Evolutionary conservation across 2,329 filamentous ascomycete genomes (phyloP).

Genomic region (Pseudogymnoascus sp.): DNA sequence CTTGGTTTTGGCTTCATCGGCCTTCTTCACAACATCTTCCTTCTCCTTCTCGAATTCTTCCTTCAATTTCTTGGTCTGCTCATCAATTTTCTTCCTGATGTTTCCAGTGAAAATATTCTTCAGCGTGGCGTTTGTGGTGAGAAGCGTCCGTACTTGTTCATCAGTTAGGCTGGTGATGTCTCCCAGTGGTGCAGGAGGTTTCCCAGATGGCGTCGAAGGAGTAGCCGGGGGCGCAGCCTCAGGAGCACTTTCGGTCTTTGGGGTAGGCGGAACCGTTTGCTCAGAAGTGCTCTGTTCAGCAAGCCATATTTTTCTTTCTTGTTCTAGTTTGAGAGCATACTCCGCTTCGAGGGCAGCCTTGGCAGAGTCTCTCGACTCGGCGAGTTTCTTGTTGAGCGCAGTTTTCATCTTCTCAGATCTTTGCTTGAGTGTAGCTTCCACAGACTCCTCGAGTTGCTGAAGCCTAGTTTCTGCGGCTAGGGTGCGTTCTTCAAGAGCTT

Average conservation of each 20-base stretch:
- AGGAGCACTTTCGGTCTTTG: slow-evolving; percentile 12
- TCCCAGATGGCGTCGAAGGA: slow-evolving; percentile 19
- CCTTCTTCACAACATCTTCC: slow-evolving; percentile 41
- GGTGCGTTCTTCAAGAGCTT: slow-evolving; percentile 53
- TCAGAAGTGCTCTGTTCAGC: slow-evolving; percentile 36
- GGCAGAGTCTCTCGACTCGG: slow-evolving; percentile 41
- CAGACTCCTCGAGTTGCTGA: slow-evolving; percentile 49
- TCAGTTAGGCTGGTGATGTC: slow-evolving; percentile 39
- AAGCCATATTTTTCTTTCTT: slow-evolving; percentile 54
- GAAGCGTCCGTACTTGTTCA: slow-evolving; percentile 44
- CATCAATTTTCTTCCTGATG: slow-evolving; percentile 61
- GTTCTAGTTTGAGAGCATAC: slow-evolving; percentile 45
- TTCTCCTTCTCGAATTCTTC: slow-evolving; percentile 39
- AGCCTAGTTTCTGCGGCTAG: slow-evolving; percentile 52
- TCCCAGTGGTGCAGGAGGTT: slow-evolving; percentile 9
- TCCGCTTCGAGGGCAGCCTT: slow-evolving; percentile 44
- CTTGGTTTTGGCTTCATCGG: slow-evolving; percentile 31
- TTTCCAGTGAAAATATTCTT: slow-evolving; percentile 52
- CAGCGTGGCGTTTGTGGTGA: slow-evolving; percentile 47
- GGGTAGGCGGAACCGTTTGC: slow-evolving; percentile 21
- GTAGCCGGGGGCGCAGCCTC: slow-evolving; percentile 13
- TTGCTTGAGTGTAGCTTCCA: slow-evolving; percentile 51
- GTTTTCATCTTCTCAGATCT: slow-evolving; percentile 63
- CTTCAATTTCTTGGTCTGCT: slow-evolving; percentile 47
- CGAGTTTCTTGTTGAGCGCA: slow-evolving; percentile 58